Conservation (phyloP, 306 rosid genomes). For the Sindora glabra region DNA sequence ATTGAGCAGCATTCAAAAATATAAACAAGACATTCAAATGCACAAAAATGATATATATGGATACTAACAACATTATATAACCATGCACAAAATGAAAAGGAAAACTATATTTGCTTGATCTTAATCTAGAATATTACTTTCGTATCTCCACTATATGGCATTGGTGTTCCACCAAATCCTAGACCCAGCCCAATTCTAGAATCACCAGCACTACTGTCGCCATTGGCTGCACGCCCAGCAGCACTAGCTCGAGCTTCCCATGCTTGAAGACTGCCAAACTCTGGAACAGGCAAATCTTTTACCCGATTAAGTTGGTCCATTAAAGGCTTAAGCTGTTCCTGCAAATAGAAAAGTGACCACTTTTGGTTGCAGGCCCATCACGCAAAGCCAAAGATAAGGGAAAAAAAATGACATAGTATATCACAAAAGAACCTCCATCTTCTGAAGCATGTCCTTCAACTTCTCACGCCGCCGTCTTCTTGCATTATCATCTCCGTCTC, state of each 20-base stretch:
- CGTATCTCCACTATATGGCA: conserved; percentile 95
- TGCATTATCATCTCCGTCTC: conserved; percentile 85
- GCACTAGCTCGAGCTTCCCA: conserved; percentile 95
- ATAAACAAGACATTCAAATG: too few species aligned
- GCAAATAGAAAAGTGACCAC: too few species aligned
- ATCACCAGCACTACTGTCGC: conserved; percentile 62
- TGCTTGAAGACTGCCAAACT: conserved; percentile 86
- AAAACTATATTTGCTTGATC: conserved; percentile 3
- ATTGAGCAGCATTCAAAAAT: too few species aligned
- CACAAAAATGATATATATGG: too few species aligned
- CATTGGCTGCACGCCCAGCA: conserved; percentile 70
- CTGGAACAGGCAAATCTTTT: conserved; percentile 89
- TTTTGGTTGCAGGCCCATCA: too few species aligned
- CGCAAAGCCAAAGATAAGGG: not conserved
- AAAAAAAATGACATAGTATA: too few species aligned
- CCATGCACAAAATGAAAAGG: not conserved
- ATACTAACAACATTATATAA: not conserved
- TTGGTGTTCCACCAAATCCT: conserved; percentile 74
- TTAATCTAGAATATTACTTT: conserved; percentile 43
- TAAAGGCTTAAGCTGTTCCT: conserved; percentile 90
- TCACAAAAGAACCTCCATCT: conserved; percentile 57
- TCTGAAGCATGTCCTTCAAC: conserved; percentile 80
- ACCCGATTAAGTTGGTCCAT: conserved; percentile 76
- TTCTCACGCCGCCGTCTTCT: conserved; percentile 78
- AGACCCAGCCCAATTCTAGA: conserved; percentile 58